Percentiles rank a stretch among this genome's conserved stretches.
phyloP scores from a whole-genome alignment of 116 monocot genomes.

The Dioscorea cayenensis region DNA sequence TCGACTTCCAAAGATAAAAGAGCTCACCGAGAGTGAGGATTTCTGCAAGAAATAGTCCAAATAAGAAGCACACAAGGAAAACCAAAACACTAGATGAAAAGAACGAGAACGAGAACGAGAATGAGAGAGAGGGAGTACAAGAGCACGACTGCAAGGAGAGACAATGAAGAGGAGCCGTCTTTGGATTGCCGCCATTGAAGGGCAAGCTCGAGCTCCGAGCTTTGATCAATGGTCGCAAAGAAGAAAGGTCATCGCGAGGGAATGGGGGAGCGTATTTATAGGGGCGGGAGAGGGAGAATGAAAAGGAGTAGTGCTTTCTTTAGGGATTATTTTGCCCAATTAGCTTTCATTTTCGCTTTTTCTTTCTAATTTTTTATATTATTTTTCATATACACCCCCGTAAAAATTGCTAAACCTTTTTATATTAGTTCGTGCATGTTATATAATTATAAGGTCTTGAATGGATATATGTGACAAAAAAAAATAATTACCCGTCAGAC shows the following conservation, averaged over 20 bases:
- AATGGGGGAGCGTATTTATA: neutral
- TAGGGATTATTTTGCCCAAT: too few relatives aligned
- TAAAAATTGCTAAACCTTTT: too few relatives aligned
- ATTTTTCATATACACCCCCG: too few relatives aligned
- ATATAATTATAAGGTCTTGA: too few relatives aligned
- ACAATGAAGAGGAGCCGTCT: neutral
- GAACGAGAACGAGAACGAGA: neutral
- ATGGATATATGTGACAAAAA: too few relatives aligned
- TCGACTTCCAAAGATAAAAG: neutral
- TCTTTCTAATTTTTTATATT: too few relatives aligned
- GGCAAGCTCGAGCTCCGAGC: neutral
- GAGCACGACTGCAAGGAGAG: neutral
- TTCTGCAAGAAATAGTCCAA: neutral
- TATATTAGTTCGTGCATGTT: too few relatives aligned
- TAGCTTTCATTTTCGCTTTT: too few relatives aligned
- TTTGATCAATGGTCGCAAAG: neutral
- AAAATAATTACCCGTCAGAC: too few relatives aligned
- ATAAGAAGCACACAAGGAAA: neutral
- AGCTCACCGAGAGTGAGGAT: neutral
- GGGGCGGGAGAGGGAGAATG: neutral
- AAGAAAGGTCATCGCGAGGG: neutral
- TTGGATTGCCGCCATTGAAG: conserved; percentile 1
- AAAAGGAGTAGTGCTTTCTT: too few relatives aligned
- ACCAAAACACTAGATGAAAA: too few relatives aligned
- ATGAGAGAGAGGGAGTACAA: neutral